phyloP scores from a whole-genome alignment of 345 rosid genomes.

The Sonneratia caseolaris region DNA sequence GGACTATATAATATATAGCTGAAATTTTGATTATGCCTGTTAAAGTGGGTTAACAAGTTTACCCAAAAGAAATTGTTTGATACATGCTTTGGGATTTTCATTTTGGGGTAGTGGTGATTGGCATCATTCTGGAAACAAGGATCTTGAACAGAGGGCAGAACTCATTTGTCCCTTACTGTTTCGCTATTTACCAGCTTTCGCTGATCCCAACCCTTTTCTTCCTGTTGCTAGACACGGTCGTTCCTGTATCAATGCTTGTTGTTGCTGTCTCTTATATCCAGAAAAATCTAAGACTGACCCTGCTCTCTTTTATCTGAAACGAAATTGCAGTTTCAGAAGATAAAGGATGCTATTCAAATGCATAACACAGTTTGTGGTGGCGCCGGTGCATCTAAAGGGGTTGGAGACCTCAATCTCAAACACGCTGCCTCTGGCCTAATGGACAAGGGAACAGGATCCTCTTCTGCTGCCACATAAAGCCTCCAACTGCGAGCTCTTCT shows the following conservation, averaged over 20 bases:
- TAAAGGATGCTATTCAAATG: conserved; percentile 30
- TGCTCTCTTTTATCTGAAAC: neutral
- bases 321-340: conserved; percentile 35
- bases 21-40: neutral
- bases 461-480: neutral
- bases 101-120: neutral
- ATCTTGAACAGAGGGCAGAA: neutral
- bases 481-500: too few relatives aligned
- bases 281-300: neutral
- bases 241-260: neutral
- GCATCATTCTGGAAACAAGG: neutral
- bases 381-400: conserved; percentile 17
- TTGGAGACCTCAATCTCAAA: conserved; percentile 28
- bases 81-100: too few relatives aligned
- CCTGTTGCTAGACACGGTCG: too few relatives aligned
- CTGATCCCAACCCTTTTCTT: too few relatives aligned
- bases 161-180: neutral
- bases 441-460: conserved; percentile 17
- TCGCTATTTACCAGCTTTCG: neutral
- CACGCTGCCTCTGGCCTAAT: conserved; percentile 7
- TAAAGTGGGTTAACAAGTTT: neutral
- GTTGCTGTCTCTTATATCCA: neutral
- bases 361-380: conserved; percentile 23
- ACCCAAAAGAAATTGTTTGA: neutral
- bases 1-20: neutral